Evolutionary conservation across 2,329 filamentous ascomycete genomes (phyloP).

Genomic region (Cladophialophora carrionii): DNA sequence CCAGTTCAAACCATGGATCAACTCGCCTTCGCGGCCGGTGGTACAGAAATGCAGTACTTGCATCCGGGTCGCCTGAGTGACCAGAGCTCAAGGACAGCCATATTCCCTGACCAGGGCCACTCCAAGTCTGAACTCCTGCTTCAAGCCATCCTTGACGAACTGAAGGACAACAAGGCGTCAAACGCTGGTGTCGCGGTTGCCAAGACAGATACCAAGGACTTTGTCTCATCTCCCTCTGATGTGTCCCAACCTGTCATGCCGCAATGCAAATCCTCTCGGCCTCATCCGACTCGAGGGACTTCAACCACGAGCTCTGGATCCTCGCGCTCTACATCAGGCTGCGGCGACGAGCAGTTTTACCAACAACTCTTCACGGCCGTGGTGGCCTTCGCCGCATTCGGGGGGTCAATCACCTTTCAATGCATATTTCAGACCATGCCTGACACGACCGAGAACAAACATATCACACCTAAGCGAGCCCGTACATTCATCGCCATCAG

Average conservation of each 20-base stretch:
- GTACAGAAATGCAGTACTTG: conserved; percentile 5
- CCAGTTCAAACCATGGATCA: neutral
- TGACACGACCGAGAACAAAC: conserved; percentile 1
- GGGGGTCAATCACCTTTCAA: conserved; percentile 7
- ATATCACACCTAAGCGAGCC: neutral
- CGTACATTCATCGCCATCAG: conserved; percentile 8
- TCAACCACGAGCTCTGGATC: neutral
- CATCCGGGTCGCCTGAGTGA: neutral
- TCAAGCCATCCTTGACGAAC: conserved; percentile 8
- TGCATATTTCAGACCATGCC: conserved; percentile 6
- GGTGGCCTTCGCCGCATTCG: conserved; percentile 6
- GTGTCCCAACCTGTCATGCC: neutral
- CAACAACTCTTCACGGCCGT: conserved; percentile 5
- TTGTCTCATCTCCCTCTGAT: neutral
- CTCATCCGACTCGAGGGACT: neutral
- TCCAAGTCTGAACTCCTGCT: conserved; percentile 10
- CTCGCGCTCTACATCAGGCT: conserved; percentile 1
- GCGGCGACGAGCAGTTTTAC: conserved; percentile 4
- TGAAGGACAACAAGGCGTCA: neutral
- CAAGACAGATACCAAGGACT: conserved; percentile 5
- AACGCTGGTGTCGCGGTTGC: neutral
- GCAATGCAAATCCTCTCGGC: neutral
- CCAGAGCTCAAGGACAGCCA: conserved; percentile 1
- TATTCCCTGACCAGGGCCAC: neutral
- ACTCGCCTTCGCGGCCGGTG: neutral